Evolutionary conservation across 495 filamentous ascomycete species (phyloP).

Genomic region (Aspergillus sclerotiicarbonarius): DNA sequence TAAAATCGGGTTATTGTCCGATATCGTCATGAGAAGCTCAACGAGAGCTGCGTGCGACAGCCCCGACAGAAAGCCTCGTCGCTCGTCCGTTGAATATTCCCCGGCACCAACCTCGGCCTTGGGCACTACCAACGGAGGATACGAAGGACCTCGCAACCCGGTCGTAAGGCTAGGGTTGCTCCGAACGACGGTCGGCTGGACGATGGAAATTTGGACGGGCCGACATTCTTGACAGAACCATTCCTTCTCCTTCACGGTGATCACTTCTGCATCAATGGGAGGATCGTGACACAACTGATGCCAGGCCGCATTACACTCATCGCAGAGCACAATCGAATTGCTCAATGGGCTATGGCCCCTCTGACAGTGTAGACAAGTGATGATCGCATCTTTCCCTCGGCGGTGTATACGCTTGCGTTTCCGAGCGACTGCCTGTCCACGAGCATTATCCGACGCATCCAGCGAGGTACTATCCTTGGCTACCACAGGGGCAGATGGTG

Average conservation of each 20-base stretch:
- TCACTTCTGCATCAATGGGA: slow-evolving; percentile 66
- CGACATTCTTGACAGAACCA: slow-evolving; percentile 80
- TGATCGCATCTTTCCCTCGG: slow-evolving; percentile 40
- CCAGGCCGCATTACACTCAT: slow-evolving; percentile 83
- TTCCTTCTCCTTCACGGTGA: slow-evolving; percentile 61
- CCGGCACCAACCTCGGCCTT: slow-evolving; percentile 25
- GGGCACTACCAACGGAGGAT: slow-evolving; percentile 12
- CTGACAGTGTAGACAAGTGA: slow-evolving; percentile 74
- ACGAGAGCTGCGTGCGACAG: slow-evolving; percentile 43
- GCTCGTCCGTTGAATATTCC: slow-evolving; percentile 27
- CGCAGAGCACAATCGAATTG: slow-evolving; percentile 95
- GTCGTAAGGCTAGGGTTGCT: slow-evolving; percentile 23
- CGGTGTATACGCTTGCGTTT: slow-evolving; percentile 46
- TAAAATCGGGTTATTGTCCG: slow-evolving; percentile 30
- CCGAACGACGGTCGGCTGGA: slow-evolving; percentile 22
- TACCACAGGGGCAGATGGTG: slow-evolving; percentile 35
- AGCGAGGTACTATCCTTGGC: slow-evolving; percentile 25
- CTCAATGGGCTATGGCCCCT: slow-evolving; percentile 68
- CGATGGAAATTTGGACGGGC: slow-evolving; percentile 32
- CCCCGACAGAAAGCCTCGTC: slow-evolving; percentile 40
- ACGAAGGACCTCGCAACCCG: slow-evolving; percentile 9
- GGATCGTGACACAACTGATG: slow-evolving; percentile 92
- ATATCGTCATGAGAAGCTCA: slow-evolving; percentile 38
- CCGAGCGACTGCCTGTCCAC: slow-evolving; percentile 15
- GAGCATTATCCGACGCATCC: slow-evolving; percentile 41